phyloP scores from a whole-genome alignment of 805 yeast genomes.

The Pichia paraexigua region DNA sequence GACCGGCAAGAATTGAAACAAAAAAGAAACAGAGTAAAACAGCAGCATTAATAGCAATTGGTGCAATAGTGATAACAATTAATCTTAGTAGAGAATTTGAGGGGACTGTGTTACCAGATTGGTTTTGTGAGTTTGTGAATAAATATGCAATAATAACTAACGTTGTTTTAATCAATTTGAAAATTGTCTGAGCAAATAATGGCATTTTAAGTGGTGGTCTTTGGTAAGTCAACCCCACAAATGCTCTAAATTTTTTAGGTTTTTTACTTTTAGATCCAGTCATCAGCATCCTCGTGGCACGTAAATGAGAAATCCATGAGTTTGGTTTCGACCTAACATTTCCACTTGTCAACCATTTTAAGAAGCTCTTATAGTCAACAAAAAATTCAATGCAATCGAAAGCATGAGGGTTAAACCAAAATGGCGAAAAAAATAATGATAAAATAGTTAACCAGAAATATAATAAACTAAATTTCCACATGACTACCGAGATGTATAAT shows the following conservation, averaged over 20 bases:
- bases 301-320: conserved; percentile 42
- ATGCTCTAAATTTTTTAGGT: conserved; percentile 31
- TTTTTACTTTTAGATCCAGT: conserved; percentile 48
- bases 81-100: conserved; percentile 38
- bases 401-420: conserved; percentile 71
- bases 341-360: conserved; percentile 46
- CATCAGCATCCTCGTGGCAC: conserved; percentile 43
- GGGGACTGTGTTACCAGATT: conserved; percentile 27
- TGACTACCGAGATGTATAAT: conserved; percentile 46
- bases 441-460: conserved; percentile 70
- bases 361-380: conserved; percentile 52
- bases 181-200: conserved; percentile 33
- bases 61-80: conserved; percentile 37
- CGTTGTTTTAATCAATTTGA: conserved; percentile 30
- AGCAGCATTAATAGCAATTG: conserved; percentile 37
- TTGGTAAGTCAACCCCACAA: conserved; percentile 36
- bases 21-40: conserved; percentile 34
- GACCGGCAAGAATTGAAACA: conserved; percentile 43
- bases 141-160: conserved; percentile 40
- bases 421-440: conserved; percentile 64
- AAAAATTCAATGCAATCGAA: conserved; percentile 63
- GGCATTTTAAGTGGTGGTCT: conserved; percentile 34
- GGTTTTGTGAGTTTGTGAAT: conserved; percentile 49
- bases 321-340: conserved; percentile 31
- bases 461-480: conserved; percentile 52